Conservation (phyloP, 139 green algal genomes). For the Chlorella ohadii region DNA sequence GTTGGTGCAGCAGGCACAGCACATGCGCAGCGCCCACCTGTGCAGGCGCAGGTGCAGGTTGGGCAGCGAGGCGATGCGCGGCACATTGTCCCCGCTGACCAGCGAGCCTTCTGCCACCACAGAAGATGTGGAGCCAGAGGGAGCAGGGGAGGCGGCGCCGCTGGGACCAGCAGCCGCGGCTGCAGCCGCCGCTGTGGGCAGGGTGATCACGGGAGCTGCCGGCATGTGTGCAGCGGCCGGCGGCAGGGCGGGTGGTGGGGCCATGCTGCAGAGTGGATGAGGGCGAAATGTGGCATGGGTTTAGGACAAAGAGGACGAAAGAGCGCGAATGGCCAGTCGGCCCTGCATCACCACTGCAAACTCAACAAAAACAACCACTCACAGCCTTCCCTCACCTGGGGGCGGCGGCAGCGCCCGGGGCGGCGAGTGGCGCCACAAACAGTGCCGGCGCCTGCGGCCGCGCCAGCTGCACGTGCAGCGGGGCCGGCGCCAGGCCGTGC, state of each 20-base stretch:
- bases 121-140: neutral
- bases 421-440: neutral
- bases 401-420: neutral
- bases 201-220: neutral
- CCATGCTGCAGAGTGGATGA: neutral
- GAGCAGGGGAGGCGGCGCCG: neutral
- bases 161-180: neutral
- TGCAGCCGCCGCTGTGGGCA: neutral
- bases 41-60: constrained; percentile 33
- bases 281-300: too few relatives aligned
- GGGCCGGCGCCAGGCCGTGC: neutral
- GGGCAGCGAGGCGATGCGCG: constrained; percentile 37
- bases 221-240: neutral
- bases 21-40: neutral
- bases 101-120: neutral
- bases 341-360: too few relatives aligned
- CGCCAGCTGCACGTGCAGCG: neutral
- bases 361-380: too few relatives aligned
- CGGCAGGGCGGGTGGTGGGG: neutral
- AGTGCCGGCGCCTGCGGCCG: neutral
- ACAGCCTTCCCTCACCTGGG: neutral
- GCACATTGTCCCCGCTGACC: neutral
- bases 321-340: too few relatives aligned
- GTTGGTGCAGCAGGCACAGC: too few relatives aligned
- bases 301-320: too few relatives aligned